Evolutionary conservation across 176 grass and related monocot genomes (phyloP).

Genomic region (Bonia amplexicaulis): DNA sequence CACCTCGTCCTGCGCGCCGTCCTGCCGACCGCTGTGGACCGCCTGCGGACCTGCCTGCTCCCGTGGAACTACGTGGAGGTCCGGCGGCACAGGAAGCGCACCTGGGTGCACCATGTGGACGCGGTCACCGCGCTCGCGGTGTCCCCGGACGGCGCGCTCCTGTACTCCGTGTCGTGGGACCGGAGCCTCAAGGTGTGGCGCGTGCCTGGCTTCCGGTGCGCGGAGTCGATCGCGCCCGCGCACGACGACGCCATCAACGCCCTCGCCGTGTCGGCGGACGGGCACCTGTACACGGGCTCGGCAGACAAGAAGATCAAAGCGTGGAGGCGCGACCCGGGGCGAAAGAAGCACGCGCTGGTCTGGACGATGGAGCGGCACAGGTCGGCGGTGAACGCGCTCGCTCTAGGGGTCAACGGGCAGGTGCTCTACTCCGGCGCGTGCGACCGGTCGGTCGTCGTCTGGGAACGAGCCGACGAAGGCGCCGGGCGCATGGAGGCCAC

Average conservation of each 20-base stretch:
- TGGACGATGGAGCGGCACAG: conserved; percentile 43
- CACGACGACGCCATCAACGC: conserved; percentile 74
- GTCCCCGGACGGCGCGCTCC: conserved; percentile 41
- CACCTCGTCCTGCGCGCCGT: conserved; percentile 26
- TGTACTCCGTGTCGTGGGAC: conserved; percentile 74
- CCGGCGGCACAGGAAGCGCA: conserved; percentile 42
- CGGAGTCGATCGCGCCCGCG: conserved; percentile 39
- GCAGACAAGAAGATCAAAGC: conserved; percentile 48
- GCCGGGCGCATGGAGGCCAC: conserved; percentile 20
- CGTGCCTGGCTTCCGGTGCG: conserved; percentile 37
- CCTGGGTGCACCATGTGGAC: conserved; percentile 64
- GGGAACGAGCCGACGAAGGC: conserved; percentile 33
- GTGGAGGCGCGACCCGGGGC: conserved; percentile 26
- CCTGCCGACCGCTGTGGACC: conserved; percentile 41
- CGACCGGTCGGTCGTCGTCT: conserved; percentile 58
- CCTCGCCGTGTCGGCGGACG: conserved; percentile 41
- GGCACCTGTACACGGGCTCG: conserved; percentile 55
- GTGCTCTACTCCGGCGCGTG: conserved; percentile 68
- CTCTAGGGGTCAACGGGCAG: conserved; percentile 27
- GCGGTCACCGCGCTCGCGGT: conserved; percentile 46
- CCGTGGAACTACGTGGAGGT: conserved; percentile 57
- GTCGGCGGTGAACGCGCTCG: conserved; percentile 63
- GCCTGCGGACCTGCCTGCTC: conserved; percentile 28
- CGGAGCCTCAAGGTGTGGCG: conserved; percentile 55
- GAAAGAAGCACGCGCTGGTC: conserved; percentile 31